Evolutionary conservation across 2,329 filamentous ascomycete genomes (phyloP).

Genomic region (Colletotrichum sp.): DNA sequence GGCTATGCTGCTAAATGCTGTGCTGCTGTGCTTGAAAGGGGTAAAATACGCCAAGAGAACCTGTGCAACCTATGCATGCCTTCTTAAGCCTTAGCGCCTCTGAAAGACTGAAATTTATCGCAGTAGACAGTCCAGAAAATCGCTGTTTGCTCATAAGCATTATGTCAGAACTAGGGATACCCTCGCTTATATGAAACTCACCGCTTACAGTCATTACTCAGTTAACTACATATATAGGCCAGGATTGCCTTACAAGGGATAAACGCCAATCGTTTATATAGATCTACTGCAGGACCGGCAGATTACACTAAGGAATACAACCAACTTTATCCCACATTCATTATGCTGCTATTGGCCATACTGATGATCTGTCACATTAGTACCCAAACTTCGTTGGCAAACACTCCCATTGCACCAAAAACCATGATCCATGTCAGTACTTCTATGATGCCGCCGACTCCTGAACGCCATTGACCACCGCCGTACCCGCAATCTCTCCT

Average conservation of each 20-base stretch:
- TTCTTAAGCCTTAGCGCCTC: background rate
- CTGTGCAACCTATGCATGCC: too few species aligned
- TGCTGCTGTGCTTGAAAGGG: background rate
- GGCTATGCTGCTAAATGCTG: background rate
- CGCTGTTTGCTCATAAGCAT: background rate
- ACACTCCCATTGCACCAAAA: background rate
- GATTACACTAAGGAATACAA: too few species aligned
- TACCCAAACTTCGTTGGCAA: background rate
- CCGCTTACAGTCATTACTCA: too few species aligned
- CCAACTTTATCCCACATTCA: too few species aligned
- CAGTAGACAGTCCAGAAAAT: background rate
- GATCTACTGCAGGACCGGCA: too few species aligned
- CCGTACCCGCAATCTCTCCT: background rate
- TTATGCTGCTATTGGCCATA: too few species aligned
- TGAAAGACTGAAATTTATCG: background rate
- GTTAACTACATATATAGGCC: too few species aligned
- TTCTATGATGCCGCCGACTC: background rate
- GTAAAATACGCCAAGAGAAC: background rate
- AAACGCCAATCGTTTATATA: too few species aligned
- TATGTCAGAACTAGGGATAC: too few species aligned
- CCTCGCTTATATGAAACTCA: too few species aligned
- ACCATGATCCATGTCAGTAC: background rate
- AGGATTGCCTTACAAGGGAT: too few species aligned
- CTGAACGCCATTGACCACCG: background rate
- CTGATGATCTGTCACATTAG: too few species aligned